Evolutionary conservation across 371 early-diverging fungal genomes (phyloP).

Genomic region (Globomyces sp.): DNA sequence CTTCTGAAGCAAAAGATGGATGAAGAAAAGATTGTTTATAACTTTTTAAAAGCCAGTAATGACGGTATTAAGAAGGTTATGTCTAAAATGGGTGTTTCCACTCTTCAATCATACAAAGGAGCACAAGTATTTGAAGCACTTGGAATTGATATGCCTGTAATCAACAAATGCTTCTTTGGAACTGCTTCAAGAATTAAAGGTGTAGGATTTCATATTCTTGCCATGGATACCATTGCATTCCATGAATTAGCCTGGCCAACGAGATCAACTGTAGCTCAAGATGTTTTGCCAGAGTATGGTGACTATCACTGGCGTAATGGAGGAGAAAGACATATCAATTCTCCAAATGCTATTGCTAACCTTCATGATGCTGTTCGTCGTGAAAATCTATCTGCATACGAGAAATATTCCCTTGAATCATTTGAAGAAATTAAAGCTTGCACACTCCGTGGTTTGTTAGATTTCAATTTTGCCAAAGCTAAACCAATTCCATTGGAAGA

Average conservation of each 20-base stretch:
- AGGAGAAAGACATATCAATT: constrained; percentile 89
- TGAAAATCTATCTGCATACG: constrained; percentile 84
- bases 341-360: constrained; percentile 80
- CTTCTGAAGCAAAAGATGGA: constrained; percentile 55
- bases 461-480: constrained; percentile 73
- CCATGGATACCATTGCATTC: constrained; percentile 80
- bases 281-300: constrained; percentile 81
- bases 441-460: constrained; percentile 93
- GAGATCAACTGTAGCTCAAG: constrained; percentile 60
- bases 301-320: constrained; percentile 96
- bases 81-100: constrained; percentile 99
- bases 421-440: constrained; percentile 83
- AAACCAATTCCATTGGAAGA: constrained; percentile 83
- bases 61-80: constrained; percentile 96
- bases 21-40: constrained; percentile 60
- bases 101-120: constrained; percentile 95
- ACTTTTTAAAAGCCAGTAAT: constrained; percentile 82
- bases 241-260: constrained; percentile 86
- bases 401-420: constrained; percentile 74
- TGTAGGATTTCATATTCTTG: constrained; percentile 78
- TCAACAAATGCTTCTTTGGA: constrained; percentile 87
- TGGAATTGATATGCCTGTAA: constrained; percentile 84
- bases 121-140: constrained; percentile 98
- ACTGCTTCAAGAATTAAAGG: constrained; percentile 95
- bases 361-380: constrained; percentile 94